Evolutionary conservation across 441 rosid genomes (phyloP).

Genomic region (Biscutella laevigata): DNA sequence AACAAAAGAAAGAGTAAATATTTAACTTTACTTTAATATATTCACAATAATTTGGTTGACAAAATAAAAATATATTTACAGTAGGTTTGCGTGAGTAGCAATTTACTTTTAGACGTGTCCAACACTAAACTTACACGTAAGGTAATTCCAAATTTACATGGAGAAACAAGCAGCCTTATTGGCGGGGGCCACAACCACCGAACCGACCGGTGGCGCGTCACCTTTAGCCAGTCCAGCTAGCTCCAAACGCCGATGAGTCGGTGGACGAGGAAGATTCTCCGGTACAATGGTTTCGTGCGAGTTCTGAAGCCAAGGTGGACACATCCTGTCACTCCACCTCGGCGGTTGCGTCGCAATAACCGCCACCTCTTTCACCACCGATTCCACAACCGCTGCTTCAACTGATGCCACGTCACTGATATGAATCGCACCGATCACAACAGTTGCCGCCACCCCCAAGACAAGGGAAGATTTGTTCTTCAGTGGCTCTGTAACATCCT

Average conservation of each 20-base stretch:
- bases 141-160: conserved; percentile 24
- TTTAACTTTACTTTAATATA: not conserved
- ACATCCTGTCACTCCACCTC: conserved; percentile 52
- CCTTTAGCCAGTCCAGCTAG: conserved; percentile 11
- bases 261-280: conserved; percentile 63
- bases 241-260: conserved; percentile 39
- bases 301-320: conserved; percentile 54
- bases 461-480: conserved; percentile 4
- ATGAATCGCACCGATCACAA: conserved; percentile 1
- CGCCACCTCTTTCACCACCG: conserved; percentile 19
- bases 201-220: conserved; percentile 21
- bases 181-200: conserved; percentile 4
- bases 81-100: too few species aligned
- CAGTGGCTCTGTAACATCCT: conserved; percentile 8
- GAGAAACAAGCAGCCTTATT: conserved; percentile 32
- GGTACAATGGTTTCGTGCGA: conserved; percentile 59
- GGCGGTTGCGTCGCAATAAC: conserved; percentile 15
- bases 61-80: too few species aligned
- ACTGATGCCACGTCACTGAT: conserved; percentile 6
- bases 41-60: too few species aligned
- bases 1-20: too few species aligned
- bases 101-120: conserved; percentile 5
- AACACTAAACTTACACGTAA: conserved; percentile 8
- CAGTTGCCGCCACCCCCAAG: not conserved
- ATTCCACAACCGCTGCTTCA: conserved; percentile 19